Evolutionary conservation across 768 basidiomycete species (phyloP), one percentile per base, ranked within the genome.

Genomic region (Russula brevipes): DNA sequence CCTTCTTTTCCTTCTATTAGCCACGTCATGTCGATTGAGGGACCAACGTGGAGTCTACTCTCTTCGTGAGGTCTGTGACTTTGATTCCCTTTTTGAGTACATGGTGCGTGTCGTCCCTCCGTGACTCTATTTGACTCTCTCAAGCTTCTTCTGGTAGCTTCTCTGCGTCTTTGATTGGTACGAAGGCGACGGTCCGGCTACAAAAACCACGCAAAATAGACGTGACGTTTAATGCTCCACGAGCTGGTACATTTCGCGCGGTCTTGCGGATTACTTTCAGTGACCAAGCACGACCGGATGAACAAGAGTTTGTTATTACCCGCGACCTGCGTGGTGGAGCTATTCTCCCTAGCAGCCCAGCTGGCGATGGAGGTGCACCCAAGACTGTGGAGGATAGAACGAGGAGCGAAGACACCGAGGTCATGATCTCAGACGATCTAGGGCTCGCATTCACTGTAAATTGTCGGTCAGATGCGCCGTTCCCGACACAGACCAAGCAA

Each of bases 371-470:
- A 36, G 44, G 12, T 35, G n/a, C 6, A 8, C 11, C 53, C 30
- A 9, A 39, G 11, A 9, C 24, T 6, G 10, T 36, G n/a, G 42
- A 10, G 5, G 45, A 31, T n/a, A 7, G 7, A 2, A 24, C 8
- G 6, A 24, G 11, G n/a, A 7, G 47, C 35, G 57, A 63, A 50
- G 51, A n/a, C 41, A 42, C 45, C 30, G 57, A 53, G 6, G 17
- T 66, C 14, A 49, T 12, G 0, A 53, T 67, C 50, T 67, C 63
- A 1, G 35, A 57, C 30, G 55, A 58, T 47, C 24, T 6, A 4
- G 66, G 66, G 5, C 36, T 67, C 38, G 41, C 58, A 24, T 67
- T 67, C 36, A 45, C 31, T n/a, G 31, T 54, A 50, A 45, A 60
- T 55, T 41, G 55, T 16, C 46, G 17, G 30, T 11, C 16, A 19